phyloP scores from a whole-genome alignment of 2,329 filamentous ascomycete genomes.

The Spiromastix sp. region DNA sequence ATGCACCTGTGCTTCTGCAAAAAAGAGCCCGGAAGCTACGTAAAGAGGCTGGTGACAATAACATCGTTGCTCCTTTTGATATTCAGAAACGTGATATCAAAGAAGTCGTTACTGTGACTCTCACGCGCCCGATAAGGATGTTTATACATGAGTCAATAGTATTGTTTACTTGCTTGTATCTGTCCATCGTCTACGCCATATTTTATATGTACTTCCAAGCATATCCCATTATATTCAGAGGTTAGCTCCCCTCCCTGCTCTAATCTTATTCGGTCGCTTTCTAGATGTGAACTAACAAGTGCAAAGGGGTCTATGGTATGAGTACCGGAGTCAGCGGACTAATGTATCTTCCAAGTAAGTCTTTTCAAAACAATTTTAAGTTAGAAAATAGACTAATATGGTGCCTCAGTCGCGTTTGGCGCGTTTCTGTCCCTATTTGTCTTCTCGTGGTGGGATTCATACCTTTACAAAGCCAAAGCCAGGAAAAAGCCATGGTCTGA shows the following conservation, averaged over 20 bases:
- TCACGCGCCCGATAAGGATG: slow-evolving; percentile 17
- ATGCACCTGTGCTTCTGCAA: slow-evolving; percentile 48
- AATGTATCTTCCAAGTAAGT: slow-evolving; percentile 12
- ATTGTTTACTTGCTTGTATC: slow-evolving; percentile 17
- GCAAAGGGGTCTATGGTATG: slow-evolving; percentile 11
- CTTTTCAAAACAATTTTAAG: slow-evolving; percentile 13
- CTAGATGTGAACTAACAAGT: slow-evolving; percentile 9
- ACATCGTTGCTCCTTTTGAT: slow-evolving; percentile 13
- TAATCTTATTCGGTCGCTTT: neutral
- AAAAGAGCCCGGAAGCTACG: slow-evolving; percentile 34
- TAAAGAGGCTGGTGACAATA: slow-evolving; percentile 10
- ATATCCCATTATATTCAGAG: slow-evolving; percentile 14
- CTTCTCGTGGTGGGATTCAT: slow-evolving; percentile 57
- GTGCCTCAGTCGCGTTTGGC: slow-evolving; percentile 52
- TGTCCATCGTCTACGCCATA: slow-evolving; percentile 17
- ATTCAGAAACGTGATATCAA: slow-evolving; percentile 9
- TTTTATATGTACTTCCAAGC: slow-evolving; percentile 12
- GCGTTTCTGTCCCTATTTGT: slow-evolving; percentile 48
- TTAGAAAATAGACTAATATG: too few relatives aligned
- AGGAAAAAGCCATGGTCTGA: slow-evolving; percentile 45
- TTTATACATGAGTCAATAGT: slow-evolving; percentile 17
- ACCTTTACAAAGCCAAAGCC: slow-evolving; percentile 44
- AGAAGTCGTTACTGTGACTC: slow-evolving; percentile 12
- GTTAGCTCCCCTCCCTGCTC: slow-evolving; percentile 2
- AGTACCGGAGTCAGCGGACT: slow-evolving; percentile 9